These are phyloP conservation scores for Adenanthera pavonina DNA, from an alignment of 306 rosid genomes.

Conservation along the genomic window DNA sequence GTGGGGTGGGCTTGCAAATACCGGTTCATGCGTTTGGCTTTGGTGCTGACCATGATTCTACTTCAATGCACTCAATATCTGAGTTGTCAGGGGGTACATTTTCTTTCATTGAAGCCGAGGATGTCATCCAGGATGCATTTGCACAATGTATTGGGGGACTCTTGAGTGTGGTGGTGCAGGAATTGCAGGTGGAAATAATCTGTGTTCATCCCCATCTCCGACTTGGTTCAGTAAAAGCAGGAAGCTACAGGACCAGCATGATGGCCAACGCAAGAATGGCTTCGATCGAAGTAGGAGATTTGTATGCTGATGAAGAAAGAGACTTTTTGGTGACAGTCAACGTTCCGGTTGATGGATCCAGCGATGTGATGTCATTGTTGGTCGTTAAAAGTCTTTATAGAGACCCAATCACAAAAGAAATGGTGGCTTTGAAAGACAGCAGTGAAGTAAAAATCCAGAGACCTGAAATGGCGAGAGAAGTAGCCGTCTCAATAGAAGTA, in stretches of 20 bases:
- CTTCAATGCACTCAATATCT: slow-evolving; percentile 79
- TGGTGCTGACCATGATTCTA: slow-evolving; percentile 88
- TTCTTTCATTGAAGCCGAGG: slow-evolving; percentile 89
- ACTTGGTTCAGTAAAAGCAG: slow-evolving; percentile 73
- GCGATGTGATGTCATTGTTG: slow-evolving; percentile 67
- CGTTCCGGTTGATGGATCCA: slow-evolving; percentile 67
- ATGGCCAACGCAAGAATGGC: slow-evolving; percentile 62
- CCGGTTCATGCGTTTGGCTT: slow-evolving; percentile 95
- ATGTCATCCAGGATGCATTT: slow-evolving; percentile 93
- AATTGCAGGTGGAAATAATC: slow-evolving; percentile 60
- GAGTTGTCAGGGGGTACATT: slow-evolving; percentile 94
- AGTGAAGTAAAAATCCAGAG: slow-evolving; percentile 76
- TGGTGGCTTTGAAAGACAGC: slow-evolving; percentile 49
- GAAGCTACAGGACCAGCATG: slow-evolving; percentile 71
- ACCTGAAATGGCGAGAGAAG: slow-evolving; percentile 55
- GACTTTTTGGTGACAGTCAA: slow-evolving; percentile 76
- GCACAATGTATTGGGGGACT: slow-evolving; percentile 99
- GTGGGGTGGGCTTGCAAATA: slow-evolving; percentile 59
- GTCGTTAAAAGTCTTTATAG: slow-evolving; percentile 59
- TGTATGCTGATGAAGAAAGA: slow-evolving; percentile 95
- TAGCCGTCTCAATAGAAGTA: slow-evolving; percentile 70
- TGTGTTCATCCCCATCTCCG: slow-evolving; percentile 65
- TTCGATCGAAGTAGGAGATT: slow-evolving; percentile 71
- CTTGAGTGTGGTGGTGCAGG: slow-evolving; percentile 92
- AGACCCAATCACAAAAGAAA: slow-evolving; percentile 72